Conservation (phyloP, 345 rosid species). For the Sapria himalayana region DNA sequence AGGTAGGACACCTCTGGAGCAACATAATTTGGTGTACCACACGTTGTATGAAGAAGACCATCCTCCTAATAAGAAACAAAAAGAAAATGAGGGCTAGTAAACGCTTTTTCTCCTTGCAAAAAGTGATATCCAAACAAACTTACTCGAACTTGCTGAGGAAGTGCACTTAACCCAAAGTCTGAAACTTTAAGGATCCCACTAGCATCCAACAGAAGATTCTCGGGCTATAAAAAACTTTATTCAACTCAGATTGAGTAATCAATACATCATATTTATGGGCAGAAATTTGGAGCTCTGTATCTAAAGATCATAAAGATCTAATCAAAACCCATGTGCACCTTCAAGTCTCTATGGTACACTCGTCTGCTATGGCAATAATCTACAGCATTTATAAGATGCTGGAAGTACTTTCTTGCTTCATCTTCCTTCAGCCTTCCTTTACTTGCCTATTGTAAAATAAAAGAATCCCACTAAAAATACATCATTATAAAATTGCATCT, state of each 20-base stretch:
- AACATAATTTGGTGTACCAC: conserved; percentile 99
- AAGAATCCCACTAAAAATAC: too few relatives aligned
- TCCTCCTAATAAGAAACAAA: conserved; percentile 40
- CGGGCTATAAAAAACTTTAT: conserved; percentile 35
- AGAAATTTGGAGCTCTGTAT: too few relatives aligned
- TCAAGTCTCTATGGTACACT: conserved; percentile 82
- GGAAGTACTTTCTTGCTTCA: conserved; percentile 84
- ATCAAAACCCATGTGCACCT: too few relatives aligned
- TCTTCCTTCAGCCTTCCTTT: conserved; percentile 89
- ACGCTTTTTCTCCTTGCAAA: background rate
- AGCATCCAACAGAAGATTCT: conserved; percentile 82
- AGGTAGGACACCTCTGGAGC: conserved; percentile 77
- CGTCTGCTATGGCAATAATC: conserved; percentile 97
- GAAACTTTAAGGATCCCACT: conserved; percentile 71
- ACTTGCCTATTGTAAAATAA: conserved; percentile 34
- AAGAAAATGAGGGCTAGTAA: background rate
- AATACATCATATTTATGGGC: background rate
- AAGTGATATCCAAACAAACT: conserved; percentile 14
- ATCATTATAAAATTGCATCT: too few relatives aligned
- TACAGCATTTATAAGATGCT: conserved; percentile 90
- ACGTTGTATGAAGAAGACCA: conserved; percentile 91
- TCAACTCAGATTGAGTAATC: background rate
- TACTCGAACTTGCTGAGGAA: conserved; percentile 98
- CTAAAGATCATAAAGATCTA: too few relatives aligned
- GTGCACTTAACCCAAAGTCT: conserved; percentile 94